Evolutionary conservation across 2,329 filamentous ascomycete genomes (phyloP).

Genomic region (Fusarium solani-melongenae): DNA sequence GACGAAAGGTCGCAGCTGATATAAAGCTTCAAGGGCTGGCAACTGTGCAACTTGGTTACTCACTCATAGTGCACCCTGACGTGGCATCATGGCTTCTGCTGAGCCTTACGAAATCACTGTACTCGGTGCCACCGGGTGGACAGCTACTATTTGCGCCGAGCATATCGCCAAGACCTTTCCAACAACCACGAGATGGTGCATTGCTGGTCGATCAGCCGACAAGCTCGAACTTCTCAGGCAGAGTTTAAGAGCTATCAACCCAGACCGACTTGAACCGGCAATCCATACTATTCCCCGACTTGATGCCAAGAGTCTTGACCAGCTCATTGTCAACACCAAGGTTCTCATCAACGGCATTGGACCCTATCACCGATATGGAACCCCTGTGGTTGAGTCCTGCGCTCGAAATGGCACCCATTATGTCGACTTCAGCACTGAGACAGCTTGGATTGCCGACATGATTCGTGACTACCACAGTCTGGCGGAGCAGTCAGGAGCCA

Average conservation of each 20-base stretch:
- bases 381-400: neutral
- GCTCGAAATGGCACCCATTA: conserved; percentile 4
- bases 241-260: neutral
- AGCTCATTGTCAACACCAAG: neutral
- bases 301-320: neutral
- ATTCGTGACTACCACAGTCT: neutral
- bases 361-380: neutral
- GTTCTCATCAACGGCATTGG: conserved; percentile 5
- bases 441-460: conserved; percentile 3
- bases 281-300: neutral
- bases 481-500: neutral
- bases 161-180: neutral
- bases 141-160: neutral
- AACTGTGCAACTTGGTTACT: neutral
- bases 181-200: conserved; percentile 1
- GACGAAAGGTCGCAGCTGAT: neutral
- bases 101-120: neutral
- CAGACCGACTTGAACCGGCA: neutral
- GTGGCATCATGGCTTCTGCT: neutral
- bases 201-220: neutral
- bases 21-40: neutral
- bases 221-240: neutral
- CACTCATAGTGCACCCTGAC: neutral
- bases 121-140: neutral
- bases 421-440: conserved; percentile 7